Evolutionary conservation across 1,139 yeast genomes (phyloP).

Genomic region (Sugiyamaella neomexicana): DNA sequence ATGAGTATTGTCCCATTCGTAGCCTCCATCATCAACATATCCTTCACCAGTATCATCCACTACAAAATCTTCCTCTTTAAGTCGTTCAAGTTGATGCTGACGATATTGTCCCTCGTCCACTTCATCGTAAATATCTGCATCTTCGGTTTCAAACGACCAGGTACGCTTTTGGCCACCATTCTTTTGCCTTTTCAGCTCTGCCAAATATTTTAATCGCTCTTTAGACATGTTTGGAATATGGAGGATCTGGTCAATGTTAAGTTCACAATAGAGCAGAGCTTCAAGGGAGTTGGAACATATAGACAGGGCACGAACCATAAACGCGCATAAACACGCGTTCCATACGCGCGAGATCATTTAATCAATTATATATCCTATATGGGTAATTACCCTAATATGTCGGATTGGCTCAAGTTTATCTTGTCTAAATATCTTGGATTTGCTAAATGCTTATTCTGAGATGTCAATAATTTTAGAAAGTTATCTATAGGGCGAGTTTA

Average conservation of each 20-base stretch:
- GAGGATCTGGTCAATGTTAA: background rate
- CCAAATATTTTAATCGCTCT: conserved; percentile 2
- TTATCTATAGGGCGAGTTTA: no score
- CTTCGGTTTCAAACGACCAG: conserved; percentile 26
- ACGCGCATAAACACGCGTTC: conserved; percentile 5
- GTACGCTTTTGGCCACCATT: conserved; percentile 30
- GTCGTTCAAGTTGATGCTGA: conserved; percentile 72
- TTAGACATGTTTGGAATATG: conserved; percentile 1
- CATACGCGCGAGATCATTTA: background rate
- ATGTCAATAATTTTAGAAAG: no score
- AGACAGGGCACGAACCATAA: background rate
- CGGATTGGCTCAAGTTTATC: no score
- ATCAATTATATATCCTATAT: conserved; percentile 1
- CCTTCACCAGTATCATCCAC: conserved; percentile 92
- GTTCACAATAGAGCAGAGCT: background rate
- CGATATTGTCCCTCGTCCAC: conserved; percentile 80
- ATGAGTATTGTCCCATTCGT: conserved; percentile 73
- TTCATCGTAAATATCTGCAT: conserved; percentile 71
- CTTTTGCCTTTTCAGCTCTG: conserved; percentile 29
- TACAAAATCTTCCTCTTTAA: conserved; percentile 87
- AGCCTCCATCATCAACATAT: conserved; percentile 87
- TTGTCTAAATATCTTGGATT: no score
- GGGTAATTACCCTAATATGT: background rate
- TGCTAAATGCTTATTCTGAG: no score
- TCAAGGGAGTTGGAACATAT: no score